Percentiles rank a stretch among this genome's conserved stretches.
phyloP scores from a whole-genome alignment of 257 asterid genomes.

The Knoxia roxburghii region DNA sequence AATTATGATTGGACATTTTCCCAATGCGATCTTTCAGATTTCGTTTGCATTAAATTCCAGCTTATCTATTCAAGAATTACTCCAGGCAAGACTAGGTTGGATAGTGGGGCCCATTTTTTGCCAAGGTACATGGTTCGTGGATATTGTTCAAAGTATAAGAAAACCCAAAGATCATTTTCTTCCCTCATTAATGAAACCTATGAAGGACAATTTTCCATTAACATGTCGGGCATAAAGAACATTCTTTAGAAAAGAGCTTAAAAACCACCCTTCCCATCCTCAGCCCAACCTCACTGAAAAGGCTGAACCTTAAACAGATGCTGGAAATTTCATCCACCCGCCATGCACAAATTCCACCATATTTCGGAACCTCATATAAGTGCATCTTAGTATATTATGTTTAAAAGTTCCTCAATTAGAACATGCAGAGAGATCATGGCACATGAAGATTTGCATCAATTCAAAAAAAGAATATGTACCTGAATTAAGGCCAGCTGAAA shows the following conservation, averaged over 20 bases:
- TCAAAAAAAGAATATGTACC: slow-evolving; percentile 26
- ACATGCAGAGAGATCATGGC: neutral
- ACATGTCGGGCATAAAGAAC: neutral
- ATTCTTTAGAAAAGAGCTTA: too few relatives aligned
- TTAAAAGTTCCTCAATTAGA: neutral
- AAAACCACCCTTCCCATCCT: neutral
- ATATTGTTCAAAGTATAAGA: neutral
- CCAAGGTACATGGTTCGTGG: neutral
- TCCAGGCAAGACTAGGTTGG: neutral
- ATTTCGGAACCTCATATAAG: neutral
- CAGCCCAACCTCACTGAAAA: neutral
- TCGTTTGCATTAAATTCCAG: neutral
- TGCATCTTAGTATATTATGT: neutral
- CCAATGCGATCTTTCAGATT: neutral
- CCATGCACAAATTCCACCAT: neutral
- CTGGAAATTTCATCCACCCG: neutral
- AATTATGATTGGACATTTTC: neutral
- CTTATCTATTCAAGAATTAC: neutral
- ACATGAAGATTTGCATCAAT: neutral
- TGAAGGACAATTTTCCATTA: neutral
- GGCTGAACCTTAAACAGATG: neutral
- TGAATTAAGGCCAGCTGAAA: slow-evolving; percentile 79
- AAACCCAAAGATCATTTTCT: neutral
- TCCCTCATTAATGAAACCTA: neutral
- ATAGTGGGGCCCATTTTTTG: neutral